Base-by-base conservation (phyloP, 768 basidiomycete species). In the Panaeolus papilionaceus region DNA sequence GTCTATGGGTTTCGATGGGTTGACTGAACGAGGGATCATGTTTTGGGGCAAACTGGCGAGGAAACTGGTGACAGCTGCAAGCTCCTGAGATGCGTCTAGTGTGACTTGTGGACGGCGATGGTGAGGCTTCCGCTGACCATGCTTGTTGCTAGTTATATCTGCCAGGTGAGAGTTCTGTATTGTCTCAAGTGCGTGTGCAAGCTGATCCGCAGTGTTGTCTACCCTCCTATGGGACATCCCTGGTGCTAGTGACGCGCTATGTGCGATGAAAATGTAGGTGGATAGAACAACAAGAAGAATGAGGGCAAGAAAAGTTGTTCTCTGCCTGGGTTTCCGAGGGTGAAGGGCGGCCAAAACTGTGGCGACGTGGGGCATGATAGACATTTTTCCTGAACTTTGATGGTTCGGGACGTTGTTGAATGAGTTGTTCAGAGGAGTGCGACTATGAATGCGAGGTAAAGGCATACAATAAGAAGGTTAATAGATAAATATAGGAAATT, bases 11-110 rank as follows among this genome's bases (percentile, higher is more conserved):
- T 71, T 70, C 11, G 82, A 71, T 0, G 93, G 90, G 72, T 94
- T 86, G 54, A 93, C 84, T 6, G 81, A 80, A 0, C 79, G 75
- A 1, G 94, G 92, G 66, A 95, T 87, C 66, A 89, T 83, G 77
- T 94, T 94, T 76, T 91, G 88, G 0, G 91, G 87, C 23, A 93
- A 83, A 63, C 89, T 89, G 0, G 88, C 88, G 47, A 94, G 81
- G 78, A 94, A 94, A 66, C 86, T 87, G 2, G 90, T 85, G 61
- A 93, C 79, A 2, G 93, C 91, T 1, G 91, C 92, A 20, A 94
- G 85, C 73, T 94, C 93, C 73, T 93, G 85, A 0, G 79, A 75
- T 0, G 80, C 74, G 45, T 83, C 79, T 67, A 94, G 84, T 14
- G 75, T 63, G 45, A 92, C 72, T 38, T 86, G 79, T 0, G 82